Conservation (phyloP, 129 eudicot genomes). For the Tanacetum coccineum region DNA sequence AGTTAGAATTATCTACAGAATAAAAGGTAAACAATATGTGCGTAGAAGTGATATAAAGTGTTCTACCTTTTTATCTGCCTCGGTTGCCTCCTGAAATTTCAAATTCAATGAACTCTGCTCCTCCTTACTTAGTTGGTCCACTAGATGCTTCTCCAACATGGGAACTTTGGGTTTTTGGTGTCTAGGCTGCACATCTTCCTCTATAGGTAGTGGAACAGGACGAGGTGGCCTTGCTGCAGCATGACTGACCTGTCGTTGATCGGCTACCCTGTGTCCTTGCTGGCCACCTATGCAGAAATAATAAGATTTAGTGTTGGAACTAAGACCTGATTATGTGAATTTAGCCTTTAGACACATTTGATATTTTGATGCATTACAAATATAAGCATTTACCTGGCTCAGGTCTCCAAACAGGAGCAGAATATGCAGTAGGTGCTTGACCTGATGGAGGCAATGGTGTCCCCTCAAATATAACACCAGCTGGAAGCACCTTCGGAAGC, state of each 20-base stretch:
- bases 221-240: constrained; percentile 71
- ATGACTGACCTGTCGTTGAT: constrained; percentile 36
- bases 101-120: constrained; percentile 74
- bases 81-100: constrained; percentile 80
- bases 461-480: constrained; percentile 48
- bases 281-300: constrained; percentile 28
- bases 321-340: neutral
- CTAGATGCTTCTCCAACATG: constrained; percentile 74
- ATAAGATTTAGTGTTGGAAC: neutral
- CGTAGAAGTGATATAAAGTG: neutral
- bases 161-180: constrained; percentile 76
- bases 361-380: neutral
- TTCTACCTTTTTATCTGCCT: constrained; percentile 66
- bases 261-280: constrained; percentile 16
- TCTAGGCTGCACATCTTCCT: constrained; percentile 47
- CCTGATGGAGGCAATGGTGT: constrained; percentile 45
- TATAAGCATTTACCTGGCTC: constrained; percentile 37
- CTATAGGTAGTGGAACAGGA: constrained; percentile 44
- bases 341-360: constrained; percentile 3
- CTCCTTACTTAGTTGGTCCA: constrained; percentile 81
- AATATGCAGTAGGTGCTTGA: constrained; percentile 29
- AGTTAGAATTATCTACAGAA: neutral
- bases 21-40: neutral
- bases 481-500: constrained; percentile 69
- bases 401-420: constrained; percentile 18